Evolutionary conservation across 495 filamentous ascomycete genomes (phyloP), one percentile per base, ranked within the genome.

Genomic region (Penicillium mononematosum): DNA sequence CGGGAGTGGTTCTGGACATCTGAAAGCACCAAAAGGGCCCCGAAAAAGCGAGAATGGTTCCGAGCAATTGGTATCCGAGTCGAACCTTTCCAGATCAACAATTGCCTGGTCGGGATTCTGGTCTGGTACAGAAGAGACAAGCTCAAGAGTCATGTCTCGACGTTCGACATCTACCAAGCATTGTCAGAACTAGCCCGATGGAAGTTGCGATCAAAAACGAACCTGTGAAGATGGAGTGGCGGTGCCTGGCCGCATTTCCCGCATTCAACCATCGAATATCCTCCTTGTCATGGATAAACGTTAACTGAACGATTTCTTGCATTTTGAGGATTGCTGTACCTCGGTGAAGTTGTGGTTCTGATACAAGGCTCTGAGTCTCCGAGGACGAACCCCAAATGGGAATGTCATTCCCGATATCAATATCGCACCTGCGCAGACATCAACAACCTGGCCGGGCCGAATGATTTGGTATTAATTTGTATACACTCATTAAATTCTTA

Each of bases 201-300:
- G 19, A 7, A 5, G 31, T 17, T 22, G 2, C 25, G 25, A 22
- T 36, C 11, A 4, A 14, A 38, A 6, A 16, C 31, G 4, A 6
- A 65, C 63, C 56, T 25, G 63, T 55, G 50, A 63, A 63, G 4
- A 65, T 62, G 4, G 59, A 54, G 27, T 58, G 60, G 3, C 63
- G 45, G 38, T 63, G 56, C 24, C 56, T 63, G 10, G 63, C 60
- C 36, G 63, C 56, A 41, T 58, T 59, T 34, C 58, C 56, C 4
- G 63, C 56, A 38, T 44, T 65, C 3, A 65, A 43, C 17, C 42
- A 44, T 11, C 60, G 60, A 45, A 63, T 52, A n/a, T 53, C 38
- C 34, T 58, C 38, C 3, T 91, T 88, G 41, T 53, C 45, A 11
- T 63, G 32, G 10, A 65, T 44, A 22, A 65, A 63, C 1, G 51